Percentiles rank a stretch among this genome's conserved stretches.
These are phyloP conservation scores for Yamadazyma aaseri DNA, from an alignment of 1,139 yeast genomes.

Conservation along the genomic window DNA sequence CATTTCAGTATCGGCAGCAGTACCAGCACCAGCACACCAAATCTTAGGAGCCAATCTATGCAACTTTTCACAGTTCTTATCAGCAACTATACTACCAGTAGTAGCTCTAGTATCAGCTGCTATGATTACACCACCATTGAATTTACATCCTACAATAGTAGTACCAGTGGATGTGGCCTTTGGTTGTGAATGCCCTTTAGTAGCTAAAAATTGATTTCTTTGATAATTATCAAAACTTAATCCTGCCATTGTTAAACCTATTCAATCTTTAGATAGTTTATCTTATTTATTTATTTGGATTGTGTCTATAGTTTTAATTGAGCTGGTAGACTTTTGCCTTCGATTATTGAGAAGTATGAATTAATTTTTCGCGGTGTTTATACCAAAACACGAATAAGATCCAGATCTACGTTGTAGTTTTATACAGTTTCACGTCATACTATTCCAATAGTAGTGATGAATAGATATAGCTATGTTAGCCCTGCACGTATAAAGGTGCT, in stretches of 20 bases:
- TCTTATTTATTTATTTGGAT: too few relatives aligned
- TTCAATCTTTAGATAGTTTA: neutral
- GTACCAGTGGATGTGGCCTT: slow-evolving; percentile 97
- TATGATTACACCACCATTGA: slow-evolving; percentile 89
- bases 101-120: slow-evolving; percentile 99
- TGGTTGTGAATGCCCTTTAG: slow-evolving; percentile 75
- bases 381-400: neutral
- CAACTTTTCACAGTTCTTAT: slow-evolving; percentile 94
- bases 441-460: neutral
- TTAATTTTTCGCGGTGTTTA: slow-evolving; percentile 1
- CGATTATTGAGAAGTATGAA: slow-evolving; percentile 4
- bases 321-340: slow-evolving; percentile 4
- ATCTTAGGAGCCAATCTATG: slow-evolving; percentile 90
- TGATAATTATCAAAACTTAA: slow-evolving; percentile 90
- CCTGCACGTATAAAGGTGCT: slow-evolving; percentile 70
- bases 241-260: slow-evolving; percentile 63
- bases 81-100: slow-evolving; percentile 93
- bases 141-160: slow-evolving; percentile 94
- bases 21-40: slow-evolving; percentile 99
- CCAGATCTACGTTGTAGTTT: too few relatives aligned
- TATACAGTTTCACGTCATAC: too few relatives aligned
- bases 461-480: slow-evolving; percentile 28
- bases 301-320: neutral
- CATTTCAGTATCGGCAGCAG: slow-evolving; percentile 99
- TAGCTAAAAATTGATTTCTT: slow-evolving; percentile 72